Conservation (phyloP, 805 yeast species). For the Starmerella vaccinii region DNA sequence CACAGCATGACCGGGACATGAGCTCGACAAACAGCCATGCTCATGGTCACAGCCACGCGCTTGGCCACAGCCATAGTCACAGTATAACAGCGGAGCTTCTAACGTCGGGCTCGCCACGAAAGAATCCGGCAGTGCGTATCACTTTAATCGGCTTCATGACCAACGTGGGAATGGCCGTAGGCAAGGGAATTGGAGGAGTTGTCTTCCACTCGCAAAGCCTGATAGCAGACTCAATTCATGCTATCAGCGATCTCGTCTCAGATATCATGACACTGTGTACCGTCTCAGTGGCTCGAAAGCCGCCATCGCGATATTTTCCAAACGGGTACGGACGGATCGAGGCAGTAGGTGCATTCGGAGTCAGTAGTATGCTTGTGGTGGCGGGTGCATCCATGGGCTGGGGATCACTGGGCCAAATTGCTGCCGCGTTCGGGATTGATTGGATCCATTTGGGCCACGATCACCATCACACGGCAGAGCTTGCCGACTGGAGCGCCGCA, state of each 20-base stretch:
- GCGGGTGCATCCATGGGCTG: slow-evolving; percentile 92
- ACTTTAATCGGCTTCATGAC: slow-evolving; percentile 85
- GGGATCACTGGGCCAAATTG: slow-evolving; percentile 50
- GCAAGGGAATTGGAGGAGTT: slow-evolving; percentile 82
- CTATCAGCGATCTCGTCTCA: slow-evolving; percentile 78
- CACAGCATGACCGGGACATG: neutral
- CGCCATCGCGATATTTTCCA: slow-evolving; percentile 56
- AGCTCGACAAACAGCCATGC: slow-evolving; percentile 4
- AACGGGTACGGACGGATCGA: slow-evolving; percentile 89
- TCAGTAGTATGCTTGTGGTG: slow-evolving; percentile 65
- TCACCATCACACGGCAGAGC: slow-evolving; percentile 26
- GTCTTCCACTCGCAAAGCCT: slow-evolving; percentile 91
- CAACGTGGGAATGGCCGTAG: slow-evolving; percentile 74
- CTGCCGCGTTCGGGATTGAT: slow-evolving; percentile 32
- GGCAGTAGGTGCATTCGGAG: slow-evolving; percentile 82
- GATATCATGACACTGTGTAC: slow-evolving; percentile 85
- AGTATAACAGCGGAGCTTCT: slow-evolving; percentile 25
- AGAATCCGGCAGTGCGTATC: slow-evolving; percentile 81
- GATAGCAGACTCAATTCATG: slow-evolving; percentile 90
- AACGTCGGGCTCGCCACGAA: slow-evolving; percentile 30
- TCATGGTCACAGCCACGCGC: slow-evolving; percentile 11
- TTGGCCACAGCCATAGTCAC: slow-evolving; percentile 18
- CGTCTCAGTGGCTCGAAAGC: slow-evolving; percentile 59
- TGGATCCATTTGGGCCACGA: slow-evolving; percentile 39
- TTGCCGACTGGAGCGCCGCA: slow-evolving; percentile 79